Base-by-base conservation (phyloP, 202 grass and related monocot genomes). In the Schoenoplectus triqueter region DNA sequence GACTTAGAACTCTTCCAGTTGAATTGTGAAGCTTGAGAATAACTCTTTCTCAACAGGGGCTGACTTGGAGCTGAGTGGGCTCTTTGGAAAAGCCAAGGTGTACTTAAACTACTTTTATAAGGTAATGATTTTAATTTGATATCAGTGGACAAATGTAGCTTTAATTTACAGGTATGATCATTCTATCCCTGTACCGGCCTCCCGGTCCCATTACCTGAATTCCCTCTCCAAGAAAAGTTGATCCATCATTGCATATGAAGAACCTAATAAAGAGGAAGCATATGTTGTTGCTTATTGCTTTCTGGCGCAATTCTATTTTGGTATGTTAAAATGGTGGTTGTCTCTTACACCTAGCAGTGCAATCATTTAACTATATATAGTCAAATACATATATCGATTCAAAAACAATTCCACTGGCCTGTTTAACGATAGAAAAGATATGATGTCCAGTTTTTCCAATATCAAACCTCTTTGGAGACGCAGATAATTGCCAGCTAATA, bases 311-410 rank as follows among this genome's bases (percentile, higher is more conserved):
- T 75, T 55, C 72, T 75, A 2, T 55, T 57, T 7, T n/a, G 51
- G 20, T 77, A 77, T 0, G 22, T 40, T 11, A 41, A 77, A 77
- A 41, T 57, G 10, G 51, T 77, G 10, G 22, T 15, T 41, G 51
- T 57, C 11, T 40, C 18, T 57, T 77, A 39, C 73, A 57, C 20
- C 21, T 41, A 57, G 5, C 21, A 39, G 5, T 11, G 2, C 51
- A 57, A 13, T 57, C 4, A 57, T 15, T 77, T 77, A 5, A 57
- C 73, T 77, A 77, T 57, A 13, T 77, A 40, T 77, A 77, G 73
- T 18, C 6, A 47, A 6, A 6, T n/a, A 31, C 31, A 31, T 31
- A 77, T 56, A 10, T 40, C 41, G 5, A 77, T 77, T 48, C 69
- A 72, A n/a, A 72, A 72, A 15, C 7, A 70, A 72, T 48, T 47